These are phyloP conservation scores for Fusarium robinianum DNA, from an alignment of 2,329 filamentous ascomycete genomes.

Conservation along the genomic window DNA sequence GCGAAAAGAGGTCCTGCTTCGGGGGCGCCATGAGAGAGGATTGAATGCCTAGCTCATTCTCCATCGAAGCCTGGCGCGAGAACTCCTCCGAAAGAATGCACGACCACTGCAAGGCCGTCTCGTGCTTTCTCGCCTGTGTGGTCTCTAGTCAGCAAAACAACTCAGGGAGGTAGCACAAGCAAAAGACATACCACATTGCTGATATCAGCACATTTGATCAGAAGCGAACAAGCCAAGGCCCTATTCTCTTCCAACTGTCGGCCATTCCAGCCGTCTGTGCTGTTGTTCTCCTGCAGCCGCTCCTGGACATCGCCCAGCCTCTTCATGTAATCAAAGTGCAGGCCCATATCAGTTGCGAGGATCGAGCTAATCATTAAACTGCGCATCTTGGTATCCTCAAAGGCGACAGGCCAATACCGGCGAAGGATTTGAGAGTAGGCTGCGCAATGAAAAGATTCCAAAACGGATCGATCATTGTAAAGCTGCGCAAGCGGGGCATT, in stretches of 20 bases:
- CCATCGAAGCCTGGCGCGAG: constrained; percentile 89
- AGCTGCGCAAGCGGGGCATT: constrained; percentile 92
- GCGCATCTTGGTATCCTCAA: constrained; percentile 78
- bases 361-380: constrained; percentile 97
- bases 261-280: constrained; percentile 74
- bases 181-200: constrained; percentile 83
- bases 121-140: constrained; percentile 75
- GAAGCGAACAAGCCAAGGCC: constrained; percentile 80
- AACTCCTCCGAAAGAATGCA: constrained; percentile 95
- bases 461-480: constrained; percentile 94
- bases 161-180: not conserved
- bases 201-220: constrained; percentile 98
- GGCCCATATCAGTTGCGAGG: constrained; percentile 93
- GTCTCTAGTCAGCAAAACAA: no score
- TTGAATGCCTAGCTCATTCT: constrained; percentile 81
- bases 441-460: constrained; percentile 97
- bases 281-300: constrained; percentile 70
- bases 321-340: constrained; percentile 97
- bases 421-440: constrained; percentile 95
- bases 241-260: constrained; percentile 77
- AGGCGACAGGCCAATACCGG: constrained; percentile 85
- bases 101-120: constrained; percentile 86
- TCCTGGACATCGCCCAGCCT: constrained; percentile 80
- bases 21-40: constrained; percentile 86
- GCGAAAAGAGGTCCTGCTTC: constrained; percentile 78